These are phyloP conservation scores for Epichloe sp. DNA, from an alignment of 2,329 filamentous ascomycete genomes.

Conservation along the genomic window DNA sequence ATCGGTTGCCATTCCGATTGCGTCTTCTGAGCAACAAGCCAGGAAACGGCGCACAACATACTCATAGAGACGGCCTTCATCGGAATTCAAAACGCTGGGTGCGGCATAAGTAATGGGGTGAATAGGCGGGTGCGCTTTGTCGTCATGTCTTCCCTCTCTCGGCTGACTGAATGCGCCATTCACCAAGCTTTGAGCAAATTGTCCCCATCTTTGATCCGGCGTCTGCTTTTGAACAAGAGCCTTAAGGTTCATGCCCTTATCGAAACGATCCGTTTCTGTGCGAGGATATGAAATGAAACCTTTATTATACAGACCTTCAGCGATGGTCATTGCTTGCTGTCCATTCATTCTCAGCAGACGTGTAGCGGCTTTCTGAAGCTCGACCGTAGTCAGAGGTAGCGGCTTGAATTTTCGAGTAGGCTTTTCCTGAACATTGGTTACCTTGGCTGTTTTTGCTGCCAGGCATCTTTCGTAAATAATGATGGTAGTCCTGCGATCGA, in stretches of 20 bases:
- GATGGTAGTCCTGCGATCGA: slow-evolving; percentile 70
- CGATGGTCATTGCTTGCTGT: slow-evolving; percentile 76
- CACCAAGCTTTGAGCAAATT: slow-evolving; percentile 62
- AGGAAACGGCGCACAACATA: slow-evolving; percentile 86
- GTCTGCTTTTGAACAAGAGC: slow-evolving; percentile 73
- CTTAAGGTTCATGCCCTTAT: slow-evolving; percentile 73
- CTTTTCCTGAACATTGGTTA: slow-evolving; percentile 78
- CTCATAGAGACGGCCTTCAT: slow-evolving; percentile 75
- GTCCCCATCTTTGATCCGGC: slow-evolving; percentile 63
- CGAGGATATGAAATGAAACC: slow-evolving; percentile 96
- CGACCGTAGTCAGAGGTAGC: slow-evolving; percentile 84
- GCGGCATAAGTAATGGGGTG: slow-evolving; percentile 83
- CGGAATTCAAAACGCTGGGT: slow-evolving; percentile 45
- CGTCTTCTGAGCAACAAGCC: slow-evolving; percentile 91
- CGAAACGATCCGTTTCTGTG: slow-evolving; percentile 94
- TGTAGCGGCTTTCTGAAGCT: slow-evolving; percentile 91
- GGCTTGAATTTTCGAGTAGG: slow-evolving; percentile 92
- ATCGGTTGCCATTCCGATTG: slow-evolving; percentile 72
- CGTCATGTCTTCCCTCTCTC: slow-evolving; percentile 74
- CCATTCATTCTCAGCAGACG: slow-evolving; percentile 81
- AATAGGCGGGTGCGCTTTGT: slow-evolving; percentile 94
- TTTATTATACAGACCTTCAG: slow-evolving; percentile 80
- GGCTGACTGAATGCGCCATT: slow-evolving; percentile 71
- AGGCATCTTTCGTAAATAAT: slow-evolving; percentile 82
- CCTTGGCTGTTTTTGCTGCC: slow-evolving; percentile 58